Base-by-base conservation (phyloP, 1,139 yeast genomes). In the Taphrina communis region DNA sequence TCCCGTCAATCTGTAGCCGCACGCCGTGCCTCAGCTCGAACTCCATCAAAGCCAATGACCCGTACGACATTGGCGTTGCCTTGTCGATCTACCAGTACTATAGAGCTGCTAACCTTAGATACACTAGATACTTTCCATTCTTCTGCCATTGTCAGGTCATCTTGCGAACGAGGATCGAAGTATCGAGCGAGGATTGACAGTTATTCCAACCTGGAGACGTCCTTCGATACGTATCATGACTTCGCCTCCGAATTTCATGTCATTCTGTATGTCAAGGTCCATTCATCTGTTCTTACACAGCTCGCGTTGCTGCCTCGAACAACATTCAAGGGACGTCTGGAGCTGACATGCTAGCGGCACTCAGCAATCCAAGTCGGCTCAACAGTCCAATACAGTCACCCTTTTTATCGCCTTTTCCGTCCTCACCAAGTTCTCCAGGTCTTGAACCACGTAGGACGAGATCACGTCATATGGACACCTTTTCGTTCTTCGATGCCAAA, bases 401-500 rank as follows among this genome's bases (percentile, higher is more conserved):
- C 19, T 63, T 63, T 44, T 59, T 63, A 19, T 63, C 67, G 36
- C 61, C 61, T 9, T 63, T 63, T 17, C 67, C 67, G 17, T 63
- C 67, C 14, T 63, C 67, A 12, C 67, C 67, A 12, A 53, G 55
- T 6, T 53, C 61, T 11, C 67, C 67, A 46, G 55, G 67, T 11
- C 42, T 63, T 46, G 67, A 63, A 25, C 67, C 67, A 42, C 67
- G 67, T 9, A 25, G 67, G 31, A 63, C 67, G 17, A 53, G 53
- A 50, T 53, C 61, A 31, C 67, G 67, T 52, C 67, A 63, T 44
- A 63, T 63, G 67, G 67, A 63, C 38, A 46, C 67, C 31, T 63
- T 63, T 38, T 63, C 67, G 42, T 63, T 63, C 46, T 63, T 63
- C 38, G 67, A 63, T 36, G 58, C 67, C 44, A 63, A 63, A 36